A percentile compares a stretch with the other conserved stretches of the same genome.
Evolutionary conservation across 78 protist species (phyloP).

Genomic region (Chrysochromulina parva): DNA sequence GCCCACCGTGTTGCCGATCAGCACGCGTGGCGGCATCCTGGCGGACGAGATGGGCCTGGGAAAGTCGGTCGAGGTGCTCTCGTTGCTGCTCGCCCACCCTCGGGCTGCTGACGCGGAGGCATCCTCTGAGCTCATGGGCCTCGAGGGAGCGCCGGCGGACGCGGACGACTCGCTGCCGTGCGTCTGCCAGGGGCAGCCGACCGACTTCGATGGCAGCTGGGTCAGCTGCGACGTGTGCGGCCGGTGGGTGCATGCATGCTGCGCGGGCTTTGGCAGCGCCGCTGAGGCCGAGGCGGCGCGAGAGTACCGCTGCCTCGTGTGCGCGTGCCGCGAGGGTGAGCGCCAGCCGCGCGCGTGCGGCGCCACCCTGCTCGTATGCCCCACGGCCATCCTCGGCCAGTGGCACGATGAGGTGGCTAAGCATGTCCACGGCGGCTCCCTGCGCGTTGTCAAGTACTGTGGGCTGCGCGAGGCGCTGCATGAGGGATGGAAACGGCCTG

Average conservation of each 20-base stretch:
- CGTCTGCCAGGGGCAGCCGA: neutral
- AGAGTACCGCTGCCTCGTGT: neutral
- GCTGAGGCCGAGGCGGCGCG: neutral
- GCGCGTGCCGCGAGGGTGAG: neutral
- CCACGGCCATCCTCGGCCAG: neutral
- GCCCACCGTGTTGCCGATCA: too few species aligned
- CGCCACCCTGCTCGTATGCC: constrained; percentile 28
- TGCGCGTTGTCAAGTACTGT: neutral
- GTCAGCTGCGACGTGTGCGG: neutral
- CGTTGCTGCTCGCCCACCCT: neutral
- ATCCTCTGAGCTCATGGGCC: too few species aligned
- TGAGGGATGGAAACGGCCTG: too few species aligned
- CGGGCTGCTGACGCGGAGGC: neutral
- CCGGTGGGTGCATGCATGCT: neutral
- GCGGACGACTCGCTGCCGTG: neutral
- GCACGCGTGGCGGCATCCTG: constrained; percentile 15
- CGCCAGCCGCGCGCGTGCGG: neutral
- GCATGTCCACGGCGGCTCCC: neutral
- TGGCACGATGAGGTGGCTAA: neutral
- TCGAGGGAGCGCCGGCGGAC: neutral
- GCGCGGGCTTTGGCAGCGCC: neutral
- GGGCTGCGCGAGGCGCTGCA: neutral
- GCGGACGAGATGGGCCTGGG: constrained; percentile 67
- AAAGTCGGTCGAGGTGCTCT: constrained; percentile 34
- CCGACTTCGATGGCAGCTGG: neutral